Evolutionary conservation across 345 rosid genomes (phyloP).

Genomic region (Tarenaya hassleriana): DNA sequence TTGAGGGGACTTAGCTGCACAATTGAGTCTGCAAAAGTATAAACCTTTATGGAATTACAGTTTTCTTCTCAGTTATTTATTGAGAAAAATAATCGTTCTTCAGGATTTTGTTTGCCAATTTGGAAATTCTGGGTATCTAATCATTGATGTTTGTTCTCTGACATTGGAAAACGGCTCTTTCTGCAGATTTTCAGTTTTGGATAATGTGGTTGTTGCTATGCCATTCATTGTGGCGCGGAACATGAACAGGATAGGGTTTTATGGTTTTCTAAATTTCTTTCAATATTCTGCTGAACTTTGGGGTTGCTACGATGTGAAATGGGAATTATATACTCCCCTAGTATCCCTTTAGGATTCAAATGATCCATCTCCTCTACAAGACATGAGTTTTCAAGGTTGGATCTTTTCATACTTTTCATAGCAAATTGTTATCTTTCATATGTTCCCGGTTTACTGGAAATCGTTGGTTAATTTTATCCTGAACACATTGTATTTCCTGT

Average conservation of each 20-base stretch:
- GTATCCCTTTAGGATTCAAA: neutral
- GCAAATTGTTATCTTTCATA: too few species aligned
- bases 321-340: neutral
- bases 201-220: conserved; percentile 12
- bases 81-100: conserved; percentile 20
- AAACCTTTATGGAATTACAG: conserved; percentile 10
- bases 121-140: neutral
- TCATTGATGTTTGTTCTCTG: neutral
- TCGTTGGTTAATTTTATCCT: too few species aligned
- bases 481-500: too few species aligned
- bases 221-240: neutral
- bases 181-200: neutral
- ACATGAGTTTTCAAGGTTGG: neutral
- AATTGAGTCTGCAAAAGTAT: conserved; percentile 17
- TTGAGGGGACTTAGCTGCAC: conserved; percentile 8
- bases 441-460: too few species aligned
- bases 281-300: neutral
- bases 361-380: neutral
- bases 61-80: neutral
- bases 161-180: neutral
- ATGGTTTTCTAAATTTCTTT: neutral
- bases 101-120: neutral
- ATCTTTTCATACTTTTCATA: neutral
- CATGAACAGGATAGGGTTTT: neutral
- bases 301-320: neutral